Evolutionary conservation across 2,329 filamentous ascomycete species (phyloP).

Genomic region (Helotiales sp.): DNA sequence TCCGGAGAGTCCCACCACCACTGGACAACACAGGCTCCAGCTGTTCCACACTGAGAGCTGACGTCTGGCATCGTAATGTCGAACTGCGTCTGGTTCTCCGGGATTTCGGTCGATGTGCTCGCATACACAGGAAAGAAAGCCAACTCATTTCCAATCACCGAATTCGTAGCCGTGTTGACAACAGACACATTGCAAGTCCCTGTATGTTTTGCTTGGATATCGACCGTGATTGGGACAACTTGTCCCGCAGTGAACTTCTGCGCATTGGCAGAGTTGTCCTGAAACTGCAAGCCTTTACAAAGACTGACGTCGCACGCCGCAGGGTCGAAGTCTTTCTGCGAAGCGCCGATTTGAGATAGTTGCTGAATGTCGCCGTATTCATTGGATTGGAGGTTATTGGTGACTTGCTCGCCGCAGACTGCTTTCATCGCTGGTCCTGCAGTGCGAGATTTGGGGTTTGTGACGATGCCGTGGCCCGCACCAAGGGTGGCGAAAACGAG

Average conservation of each 20-base stretch:
- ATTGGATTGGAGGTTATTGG: conserved; percentile 34
- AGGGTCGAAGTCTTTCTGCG: conserved; percentile 31
- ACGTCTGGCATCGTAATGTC: conserved; percentile 52
- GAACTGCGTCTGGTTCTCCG: conserved; percentile 47
- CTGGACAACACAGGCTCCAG: conserved; percentile 52
- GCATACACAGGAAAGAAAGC: conserved; percentile 51
- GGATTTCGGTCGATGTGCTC: conserved; percentile 42
- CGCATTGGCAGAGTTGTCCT: conserved; percentile 43
- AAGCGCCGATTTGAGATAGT: conserved; percentile 37
- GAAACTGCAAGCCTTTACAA: conserved; percentile 48
- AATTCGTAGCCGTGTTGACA: conserved; percentile 47
- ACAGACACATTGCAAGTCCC: conserved; percentile 56
- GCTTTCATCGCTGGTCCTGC: conserved; percentile 44
- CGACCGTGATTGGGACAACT: conserved; percentile 39
- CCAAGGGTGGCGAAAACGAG: conserved; percentile 25
- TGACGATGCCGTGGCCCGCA: conserved; percentile 50
- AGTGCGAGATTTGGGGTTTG: conserved; percentile 40
- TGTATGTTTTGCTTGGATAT: conserved; percentile 52
- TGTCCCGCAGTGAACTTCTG: conserved; percentile 46
- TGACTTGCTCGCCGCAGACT: conserved; percentile 45
- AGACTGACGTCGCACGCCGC: conserved; percentile 42
- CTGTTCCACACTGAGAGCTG: conserved; percentile 45
- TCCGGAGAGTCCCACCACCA: conserved; percentile 52
- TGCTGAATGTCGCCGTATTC: conserved; percentile 36
- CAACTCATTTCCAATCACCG: conserved; percentile 46